Evolutionary conservation across 257 asterid genomes (phyloP).

Genomic region (Solanum pinnatisectum): DNA sequence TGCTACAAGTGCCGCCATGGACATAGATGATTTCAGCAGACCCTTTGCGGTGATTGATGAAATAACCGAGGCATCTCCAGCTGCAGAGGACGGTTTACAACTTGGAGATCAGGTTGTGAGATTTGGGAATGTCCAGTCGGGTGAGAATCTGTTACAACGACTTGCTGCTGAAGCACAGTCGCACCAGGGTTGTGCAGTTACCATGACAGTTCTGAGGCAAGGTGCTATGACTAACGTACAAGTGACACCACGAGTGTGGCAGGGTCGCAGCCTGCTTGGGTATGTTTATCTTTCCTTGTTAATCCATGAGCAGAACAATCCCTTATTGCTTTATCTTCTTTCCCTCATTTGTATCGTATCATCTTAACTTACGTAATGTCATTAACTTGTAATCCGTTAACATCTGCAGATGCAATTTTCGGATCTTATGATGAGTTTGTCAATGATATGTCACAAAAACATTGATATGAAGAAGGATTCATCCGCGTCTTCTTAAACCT

Average conservation of each 20-base stretch:
- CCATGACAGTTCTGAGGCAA: constrained; percentile 70
- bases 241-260: constrained; percentile 82
- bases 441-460: neutral
- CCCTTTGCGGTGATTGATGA: constrained; percentile 90
- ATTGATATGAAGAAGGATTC: neutral
- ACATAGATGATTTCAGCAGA: constrained; percentile 45
- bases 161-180: constrained; percentile 77
- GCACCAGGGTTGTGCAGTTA: constrained; percentile 42
- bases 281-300: constrained; percentile 11
- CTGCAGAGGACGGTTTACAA: constrained; percentile 92
- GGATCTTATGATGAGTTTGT: constrained; percentile 8
- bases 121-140: constrained; percentile 70
- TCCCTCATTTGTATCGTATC: neutral
- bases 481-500: neutral
- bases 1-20: constrained; percentile 38
- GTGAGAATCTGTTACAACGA: constrained; percentile 55
- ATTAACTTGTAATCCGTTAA: neutral
- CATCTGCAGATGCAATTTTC: constrained; percentile 22
- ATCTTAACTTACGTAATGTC: neutral
- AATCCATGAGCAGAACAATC: neutral
- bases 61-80: constrained; percentile 83
- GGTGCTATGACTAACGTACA: constrained; percentile 44
- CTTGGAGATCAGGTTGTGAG: constrained; percentile 91
- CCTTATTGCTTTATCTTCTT: neutral
- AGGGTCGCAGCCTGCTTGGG: constrained; percentile 92